Percentiles rank a stretch among this genome's conserved stretches.
These are phyloP conservation scores for Paramarasmius palmivorus DNA, from an alignment of 1,284 basidiomycete species.

Conservation along the genomic window DNA sequence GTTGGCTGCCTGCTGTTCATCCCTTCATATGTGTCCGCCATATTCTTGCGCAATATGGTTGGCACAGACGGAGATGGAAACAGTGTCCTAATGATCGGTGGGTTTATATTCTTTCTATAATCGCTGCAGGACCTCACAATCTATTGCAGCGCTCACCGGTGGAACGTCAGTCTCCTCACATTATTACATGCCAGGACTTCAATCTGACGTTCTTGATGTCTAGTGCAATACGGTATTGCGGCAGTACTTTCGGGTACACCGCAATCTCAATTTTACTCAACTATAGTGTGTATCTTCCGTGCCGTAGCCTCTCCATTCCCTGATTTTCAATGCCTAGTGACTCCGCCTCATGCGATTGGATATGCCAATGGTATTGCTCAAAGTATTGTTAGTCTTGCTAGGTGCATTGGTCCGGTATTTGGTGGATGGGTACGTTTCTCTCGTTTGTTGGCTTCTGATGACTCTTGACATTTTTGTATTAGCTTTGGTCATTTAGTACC, in stretches of 20 bases:
- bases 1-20: constrained; percentile 2
- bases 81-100: constrained; percentile 24
- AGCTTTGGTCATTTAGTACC: constrained; percentile 77
- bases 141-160: constrained; percentile 51
- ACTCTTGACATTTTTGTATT: constrained; percentile 10
- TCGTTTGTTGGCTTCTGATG: not conserved
- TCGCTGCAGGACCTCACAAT: not conserved
- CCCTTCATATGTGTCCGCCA: not conserved
- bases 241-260: constrained; percentile 77
- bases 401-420: constrained; percentile 74
- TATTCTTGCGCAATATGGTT: not conserved
- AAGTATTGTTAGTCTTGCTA: constrained; percentile 80
- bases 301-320: constrained; percentile 5
- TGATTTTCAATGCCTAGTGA: constrained; percentile 51
- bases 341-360: constrained; percentile 72
- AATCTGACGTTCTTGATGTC: constrained; percentile 13
- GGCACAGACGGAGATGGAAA: not conserved
- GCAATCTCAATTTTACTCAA: constrained; percentile 80
- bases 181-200: constrained; percentile 7
- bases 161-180: constrained; percentile 61
- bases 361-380: constrained; percentile 82
- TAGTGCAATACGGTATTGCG: constrained; percentile 77
- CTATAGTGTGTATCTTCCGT: constrained; percentile 56
- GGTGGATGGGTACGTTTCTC: constrained; percentile 67
- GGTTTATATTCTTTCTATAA: constrained; percentile 17